Base-by-base conservation (phyloP, 305 asterid genomes). In the Fraxinus albicans region DNA sequence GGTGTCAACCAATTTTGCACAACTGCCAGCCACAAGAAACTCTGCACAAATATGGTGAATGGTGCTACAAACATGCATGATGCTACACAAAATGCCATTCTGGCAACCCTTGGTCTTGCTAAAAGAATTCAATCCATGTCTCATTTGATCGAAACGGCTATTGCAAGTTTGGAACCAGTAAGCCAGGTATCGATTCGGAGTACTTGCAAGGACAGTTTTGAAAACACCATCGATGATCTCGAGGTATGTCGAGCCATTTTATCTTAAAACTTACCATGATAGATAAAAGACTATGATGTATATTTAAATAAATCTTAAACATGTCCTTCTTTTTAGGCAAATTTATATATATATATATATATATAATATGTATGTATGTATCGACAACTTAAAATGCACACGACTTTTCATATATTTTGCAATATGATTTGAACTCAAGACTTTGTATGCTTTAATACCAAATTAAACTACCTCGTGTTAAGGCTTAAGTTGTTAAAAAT, bases 1-100 rank as follows among this genome's bases (percentile, higher is more conserved):
- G 91, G 88, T 83, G 85, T 86, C 33, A 88, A 80, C 86, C 82
- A 50, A 2, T 83, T 86, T 73, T 86, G 89, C 84, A 60, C 55
- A 6, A 76, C 84, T 3, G 79, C 86, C 34, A 79, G 77, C 35
- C 17, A 58, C 85, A 79, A 72, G 53, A 34, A 3, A 0, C 76
- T 86, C 10, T 86, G 89, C 87, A 76, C 75, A 17, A 63, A 38
- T 8, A 79, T 84, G 81, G 84, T 84, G 34, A 60, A 77, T 1
- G 85, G 79, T 7, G 87, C 87, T 0, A 67, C 83, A 21, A 79
- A 50, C 29, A 6, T 42, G 23, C 79, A 81, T 0, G 87, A 84
- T 7, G 89, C 85, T 8, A 19, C 89, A 2, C 38, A 15, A 0
- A 86, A 84, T 25, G 85, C 85, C 77, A 86, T 86, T 58, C 27